Evolutionary conservation across 2,329 filamentous ascomycete species (phyloP), one percentile per base, ranked within the genome.

Genomic region (Penicillium nordicum): DNA sequence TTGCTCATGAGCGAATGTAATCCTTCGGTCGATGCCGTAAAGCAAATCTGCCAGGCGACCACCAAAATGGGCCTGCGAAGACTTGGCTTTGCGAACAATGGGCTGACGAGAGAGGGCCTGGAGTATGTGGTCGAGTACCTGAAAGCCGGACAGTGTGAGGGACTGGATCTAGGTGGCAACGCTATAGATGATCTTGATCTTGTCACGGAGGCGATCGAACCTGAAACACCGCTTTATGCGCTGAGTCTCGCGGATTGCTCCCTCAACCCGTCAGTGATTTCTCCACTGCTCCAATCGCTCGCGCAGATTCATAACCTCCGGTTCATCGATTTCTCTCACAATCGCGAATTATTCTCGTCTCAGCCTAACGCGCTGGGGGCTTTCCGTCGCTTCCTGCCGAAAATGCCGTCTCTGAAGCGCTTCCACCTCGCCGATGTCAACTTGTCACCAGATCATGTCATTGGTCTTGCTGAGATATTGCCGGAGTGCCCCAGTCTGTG

Each of bases 241-340:
- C 77, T 99, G 50, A 93, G 91, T 71, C 75, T 99, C 59, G 90
- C 92, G 1, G 88, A 92, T 65, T 97, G 92, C 75, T 90, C 90
- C 55, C 78, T 99, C 53, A 85, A 83, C 5, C 87, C 91, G 0
- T 80, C 84, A 0, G 86, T 88, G 11, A 78, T 97, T 23, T 88
- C 84, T 72, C 84, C 85, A 52, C 79, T 97, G 12, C 81, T 97
- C 49, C 90, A 91, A 5, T 84, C 84, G 7, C 76, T 97, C 52
- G 80, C 83, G 27, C 84, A 82, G 62, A 78, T 97, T 54, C 80
- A 82, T 2, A 84, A 88, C 61, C 88, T 97, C 69, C 86, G 89
- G 21, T 97, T 97, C 69, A 85, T 99, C 57, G 94, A 97, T 71
- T 79, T 99, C 36, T 96, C 91, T 5, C 91, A 96, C 67, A 97